phyloP scores from a whole-genome alignment of 2,329 filamentous ascomycete species.

The Tolypocladium inflatum region DNA sequence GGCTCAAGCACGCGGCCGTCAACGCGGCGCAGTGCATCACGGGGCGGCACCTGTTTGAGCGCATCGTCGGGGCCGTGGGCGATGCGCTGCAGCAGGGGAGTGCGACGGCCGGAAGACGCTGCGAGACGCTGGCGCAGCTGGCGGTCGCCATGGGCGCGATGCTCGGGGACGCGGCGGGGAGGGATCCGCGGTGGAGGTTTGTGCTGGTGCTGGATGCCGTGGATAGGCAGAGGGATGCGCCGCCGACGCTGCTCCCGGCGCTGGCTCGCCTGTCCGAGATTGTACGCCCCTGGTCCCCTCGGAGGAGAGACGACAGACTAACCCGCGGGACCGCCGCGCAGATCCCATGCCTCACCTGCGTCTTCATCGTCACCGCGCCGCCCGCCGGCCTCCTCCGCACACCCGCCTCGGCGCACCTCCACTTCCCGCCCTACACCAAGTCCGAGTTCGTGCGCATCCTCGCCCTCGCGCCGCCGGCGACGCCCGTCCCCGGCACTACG shows the following conservation, averaged over 20 bases:
- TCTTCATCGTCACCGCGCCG: slow-evolving; percentile 69
- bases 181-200: slow-evolving; percentile 45
- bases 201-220: slow-evolving; percentile 82
- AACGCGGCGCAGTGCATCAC: slow-evolving; percentile 71
- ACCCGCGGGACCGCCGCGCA: slow-evolving; percentile 22
- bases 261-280: slow-evolving; percentile 74
- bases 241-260: slow-evolving; percentile 69
- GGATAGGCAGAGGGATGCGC: slow-evolving; percentile 73
- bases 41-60: slow-evolving; percentile 66
- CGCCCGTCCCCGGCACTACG: slow-evolving; percentile 38
- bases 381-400: slow-evolving; percentile 60
- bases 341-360: slow-evolving; percentile 68
- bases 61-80: slow-evolving; percentile 51
- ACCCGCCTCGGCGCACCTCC: slow-evolving; percentile 63
- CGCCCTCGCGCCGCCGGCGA: slow-evolving; percentile 35
- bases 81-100: slow-evolving; percentile 37
- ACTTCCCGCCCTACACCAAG: slow-evolving; percentile 79
- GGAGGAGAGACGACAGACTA: background rate
- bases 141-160: slow-evolving; percentile 61
- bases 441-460: slow-evolving; percentile 71
- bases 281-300: slow-evolving; percentile 34
- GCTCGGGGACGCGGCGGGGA: slow-evolving; percentile 34
- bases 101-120: slow-evolving; percentile 30
- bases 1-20: slow-evolving; percentile 50
- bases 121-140: slow-evolving; percentile 73